Conservation (phyloP, 805 yeast species). For the Lachancea cidri region DNA sequence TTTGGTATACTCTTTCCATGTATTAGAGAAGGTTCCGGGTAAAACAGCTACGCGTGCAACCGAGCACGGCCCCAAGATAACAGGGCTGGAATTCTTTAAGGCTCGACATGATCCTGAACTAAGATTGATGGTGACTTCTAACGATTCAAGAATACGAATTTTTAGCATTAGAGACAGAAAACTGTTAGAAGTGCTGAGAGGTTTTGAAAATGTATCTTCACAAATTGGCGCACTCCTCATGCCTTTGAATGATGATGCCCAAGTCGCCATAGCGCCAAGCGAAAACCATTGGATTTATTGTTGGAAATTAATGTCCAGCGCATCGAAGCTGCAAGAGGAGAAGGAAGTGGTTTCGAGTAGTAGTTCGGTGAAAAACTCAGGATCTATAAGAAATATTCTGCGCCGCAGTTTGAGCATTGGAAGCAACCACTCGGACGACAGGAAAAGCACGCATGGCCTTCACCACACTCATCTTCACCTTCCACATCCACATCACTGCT, state of each 20-base stretch:
- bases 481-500: conserved; percentile 16
- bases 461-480: conserved; percentile 8
- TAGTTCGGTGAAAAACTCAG: conserved; percentile 1
- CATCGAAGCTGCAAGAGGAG: conserved; percentile 18
- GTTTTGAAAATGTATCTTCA: conserved; percentile 63
- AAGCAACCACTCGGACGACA: conserved; percentile 7
- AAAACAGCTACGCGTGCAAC: conserved; percentile 14
- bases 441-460: conserved; percentile 7
- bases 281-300: conserved; percentile 85
- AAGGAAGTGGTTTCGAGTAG: conserved; percentile 8
- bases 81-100: conserved; percentile 61
- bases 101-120: conserved; percentile 27
- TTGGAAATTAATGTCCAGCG: conserved; percentile 51
- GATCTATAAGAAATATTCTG: conserved; percentile 9
- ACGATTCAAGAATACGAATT: conserved; percentile 73
- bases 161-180: conserved; percentile 50
- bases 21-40: conserved; percentile 35
- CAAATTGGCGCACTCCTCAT: conserved; percentile 55
- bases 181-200: conserved; percentile 66
- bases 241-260: conserved; percentile 10
- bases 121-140: conserved; percentile 61
- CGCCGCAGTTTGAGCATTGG: conserved; percentile 9
- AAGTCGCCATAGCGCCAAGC: conserved; percentile 67
- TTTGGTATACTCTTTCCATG: conserved; percentile 39
- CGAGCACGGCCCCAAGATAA: conserved; percentile 53